A percentile compares a stretch with the other conserved stretches of the same genome.
Conservation (phyloP, 73 alveolate species). For the Effrenium voratum region DNA sequence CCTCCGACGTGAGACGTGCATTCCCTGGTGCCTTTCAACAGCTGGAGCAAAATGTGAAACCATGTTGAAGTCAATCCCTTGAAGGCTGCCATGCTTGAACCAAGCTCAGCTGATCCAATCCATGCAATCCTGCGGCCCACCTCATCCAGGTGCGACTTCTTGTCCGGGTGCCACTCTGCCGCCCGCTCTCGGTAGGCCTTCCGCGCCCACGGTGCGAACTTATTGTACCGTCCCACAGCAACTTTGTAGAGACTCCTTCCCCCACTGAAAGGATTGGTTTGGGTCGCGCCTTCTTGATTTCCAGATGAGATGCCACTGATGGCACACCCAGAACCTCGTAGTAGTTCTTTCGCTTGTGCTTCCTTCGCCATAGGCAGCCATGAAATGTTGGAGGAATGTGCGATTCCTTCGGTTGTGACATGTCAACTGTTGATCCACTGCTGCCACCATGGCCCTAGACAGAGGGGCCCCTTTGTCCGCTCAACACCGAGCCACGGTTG, state of each 20-base stretch:
- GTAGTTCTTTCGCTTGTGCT: slow-evolving; percentile 97
- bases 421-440: too few relatives aligned
- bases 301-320: slow-evolving; percentile 96
- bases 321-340: slow-evolving; percentile 97
- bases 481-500: too few relatives aligned
- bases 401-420: too few relatives aligned
- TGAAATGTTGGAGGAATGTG: too few relatives aligned
- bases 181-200: slow-evolving; percentile 97
- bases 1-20: not conserved
- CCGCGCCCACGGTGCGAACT: not conserved
- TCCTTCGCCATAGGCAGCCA: too few relatives aligned
- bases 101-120: too few relatives aligned
- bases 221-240: not conserved
- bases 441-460: not conserved
- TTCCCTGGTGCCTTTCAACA: not conserved
- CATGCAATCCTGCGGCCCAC: slow-evolving; percentile 84
- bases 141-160: slow-evolving; percentile 96
- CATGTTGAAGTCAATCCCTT: too few relatives aligned
- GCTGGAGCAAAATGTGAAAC: too few relatives aligned
- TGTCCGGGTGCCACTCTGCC: slow-evolving; percentile 98
- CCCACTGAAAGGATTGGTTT: not conserved
- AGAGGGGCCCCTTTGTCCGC: too few relatives aligned
- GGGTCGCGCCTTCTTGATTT: slow-evolving; percentile 95
- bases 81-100: too few relatives aligned
- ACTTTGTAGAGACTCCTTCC: not conserved